Percentiles rank a stretch among this genome's conserved stretches.
Conservation (phyloP, 345 rosid species). For the Streptanthus diversifolius region DNA sequence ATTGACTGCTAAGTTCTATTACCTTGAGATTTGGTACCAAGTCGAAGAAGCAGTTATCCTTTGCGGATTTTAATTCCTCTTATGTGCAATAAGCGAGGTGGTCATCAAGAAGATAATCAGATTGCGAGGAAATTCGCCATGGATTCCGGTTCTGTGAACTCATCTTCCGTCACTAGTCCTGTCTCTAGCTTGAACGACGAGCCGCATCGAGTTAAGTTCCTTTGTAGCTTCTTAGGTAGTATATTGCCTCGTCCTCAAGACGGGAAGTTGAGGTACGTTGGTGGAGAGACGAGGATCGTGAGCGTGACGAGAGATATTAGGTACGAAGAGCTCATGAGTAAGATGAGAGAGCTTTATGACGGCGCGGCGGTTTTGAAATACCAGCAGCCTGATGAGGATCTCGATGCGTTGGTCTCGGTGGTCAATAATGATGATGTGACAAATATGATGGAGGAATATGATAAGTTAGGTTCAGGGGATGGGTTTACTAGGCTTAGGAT, state of each 20-base stretch:
- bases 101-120: constrained; percentile 21
- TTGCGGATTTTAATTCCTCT: constrained; percentile 32
- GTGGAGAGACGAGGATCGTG: constrained; percentile 93
- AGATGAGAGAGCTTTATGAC: constrained; percentile 83
- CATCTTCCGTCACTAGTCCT: constrained; percentile 38
- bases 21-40: constrained; percentile 33
- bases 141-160: constrained; percentile 48
- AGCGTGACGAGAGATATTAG: constrained; percentile 62
- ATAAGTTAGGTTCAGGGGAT: constrained; percentile 81
- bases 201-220: constrained; percentile 63
- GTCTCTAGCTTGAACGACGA: constrained; percentile 63
- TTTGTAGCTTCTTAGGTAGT: constrained; percentile 90
- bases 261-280: constrained; percentile 84
- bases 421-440: constrained; percentile 92
- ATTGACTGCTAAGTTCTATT: constrained; percentile 28
- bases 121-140: constrained; percentile 27
- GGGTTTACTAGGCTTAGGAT: constrained; percentile 96
- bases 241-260: constrained; percentile 98
- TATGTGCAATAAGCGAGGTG: constrained; percentile 53
- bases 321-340: constrained; percentile 76
- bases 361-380: constrained; percentile 77
- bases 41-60: constrained; percentile 6
- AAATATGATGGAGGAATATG: constrained; percentile 98
- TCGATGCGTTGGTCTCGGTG: constrained; percentile 95
- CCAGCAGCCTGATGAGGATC: constrained; percentile 99